These are phyloP conservation scores for Bjerkandera adusta DNA, from an alignment of 1,284 basidiomycete species.

Conservation along the genomic window DNA sequence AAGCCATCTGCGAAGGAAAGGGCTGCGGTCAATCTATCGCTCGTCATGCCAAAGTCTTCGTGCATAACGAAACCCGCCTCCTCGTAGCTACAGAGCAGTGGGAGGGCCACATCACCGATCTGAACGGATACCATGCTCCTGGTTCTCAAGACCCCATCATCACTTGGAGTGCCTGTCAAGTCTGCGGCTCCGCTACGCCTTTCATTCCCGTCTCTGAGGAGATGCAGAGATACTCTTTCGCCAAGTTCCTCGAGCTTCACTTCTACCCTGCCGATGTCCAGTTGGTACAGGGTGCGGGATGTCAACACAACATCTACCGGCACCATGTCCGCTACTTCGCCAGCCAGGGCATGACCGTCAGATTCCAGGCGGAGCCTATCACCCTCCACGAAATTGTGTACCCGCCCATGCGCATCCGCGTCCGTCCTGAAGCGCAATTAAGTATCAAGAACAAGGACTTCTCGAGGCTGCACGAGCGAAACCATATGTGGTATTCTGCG, in stretches of 20 bases:
- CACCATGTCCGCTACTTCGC: constrained; percentile 95
- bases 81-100: constrained; percentile 87
- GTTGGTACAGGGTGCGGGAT: constrained; percentile 80
- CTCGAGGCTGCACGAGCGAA: constrained; percentile 72
- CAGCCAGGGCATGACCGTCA: constrained; percentile 79
- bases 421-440: constrained; percentile 83
- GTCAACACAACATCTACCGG: constrained; percentile 92
- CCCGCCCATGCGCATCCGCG: constrained; percentile 84
- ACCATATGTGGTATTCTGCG: constrained; percentile 66
- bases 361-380: constrained; percentile 87
- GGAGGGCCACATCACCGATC: constrained; percentile 71
- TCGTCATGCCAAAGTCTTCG: constrained; percentile 85
- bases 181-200: constrained; percentile 80
- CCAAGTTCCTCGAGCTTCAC: constrained; percentile 89
- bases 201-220: constrained; percentile 91
- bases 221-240: constrained; percentile 92
- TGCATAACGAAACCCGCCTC: constrained; percentile 85
- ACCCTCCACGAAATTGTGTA: constrained; percentile 85
- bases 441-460: constrained; percentile 91
- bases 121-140: constrained; percentile 44
- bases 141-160: constrained; percentile 76
- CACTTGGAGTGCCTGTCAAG: constrained; percentile 90
- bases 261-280: constrained; percentile 88
- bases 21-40: constrained; percentile 81
- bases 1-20: constrained; percentile 78